phyloP scores from a whole-genome alignment of 192 early-diverging fungal genomes.

The Geranomyces michiganensis region DNA sequence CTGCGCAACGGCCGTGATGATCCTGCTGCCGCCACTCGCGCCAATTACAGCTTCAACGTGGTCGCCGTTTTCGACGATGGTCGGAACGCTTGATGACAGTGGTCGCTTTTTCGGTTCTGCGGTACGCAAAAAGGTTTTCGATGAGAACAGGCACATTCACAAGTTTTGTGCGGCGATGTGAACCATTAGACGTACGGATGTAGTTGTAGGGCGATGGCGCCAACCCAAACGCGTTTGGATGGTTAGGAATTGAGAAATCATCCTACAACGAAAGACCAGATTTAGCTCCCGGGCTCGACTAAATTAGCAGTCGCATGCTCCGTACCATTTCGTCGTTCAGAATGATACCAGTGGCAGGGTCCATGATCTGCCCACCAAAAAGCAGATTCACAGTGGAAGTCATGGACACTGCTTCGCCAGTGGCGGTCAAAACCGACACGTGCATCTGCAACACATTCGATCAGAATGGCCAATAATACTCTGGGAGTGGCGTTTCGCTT shows the following conservation, averaged over 20 bases:
- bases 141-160: background rate
- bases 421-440: slow-evolving; percentile 74
- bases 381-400: slow-evolving; percentile 88
- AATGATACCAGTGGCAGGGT: slow-evolving; percentile 83
- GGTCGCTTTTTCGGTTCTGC: slow-evolving; percentile 83
- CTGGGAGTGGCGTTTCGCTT: background rate
- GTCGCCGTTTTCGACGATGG: slow-evolving; percentile 53
- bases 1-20: slow-evolving; percentile 77
- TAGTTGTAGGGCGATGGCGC: slow-evolving; percentile 85
- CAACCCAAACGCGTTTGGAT: slow-evolving; percentile 69
- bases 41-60: slow-evolving; percentile 75
- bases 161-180: background rate
- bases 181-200: slow-evolving; percentile 42
- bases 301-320: background rate
- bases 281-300: background rate
- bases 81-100: slow-evolving; percentile 67
- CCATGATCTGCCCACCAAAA: slow-evolving; percentile 88
- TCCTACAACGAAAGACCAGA: slow-evolving; percentile 41
- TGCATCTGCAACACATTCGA: slow-evolving; percentile 58
- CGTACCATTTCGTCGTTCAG: slow-evolving; percentile 90
- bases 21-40: slow-evolving; percentile 80
- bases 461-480: background rate
- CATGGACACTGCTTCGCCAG: slow-evolving; percentile 78
- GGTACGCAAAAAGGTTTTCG: background rate
- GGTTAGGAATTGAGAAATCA: slow-evolving; percentile 75